Evolutionary conservation across 768 basidiomycete species (phyloP), one percentile per base, ranked within the genome.

Genomic region (Lentinula sp.): DNA sequence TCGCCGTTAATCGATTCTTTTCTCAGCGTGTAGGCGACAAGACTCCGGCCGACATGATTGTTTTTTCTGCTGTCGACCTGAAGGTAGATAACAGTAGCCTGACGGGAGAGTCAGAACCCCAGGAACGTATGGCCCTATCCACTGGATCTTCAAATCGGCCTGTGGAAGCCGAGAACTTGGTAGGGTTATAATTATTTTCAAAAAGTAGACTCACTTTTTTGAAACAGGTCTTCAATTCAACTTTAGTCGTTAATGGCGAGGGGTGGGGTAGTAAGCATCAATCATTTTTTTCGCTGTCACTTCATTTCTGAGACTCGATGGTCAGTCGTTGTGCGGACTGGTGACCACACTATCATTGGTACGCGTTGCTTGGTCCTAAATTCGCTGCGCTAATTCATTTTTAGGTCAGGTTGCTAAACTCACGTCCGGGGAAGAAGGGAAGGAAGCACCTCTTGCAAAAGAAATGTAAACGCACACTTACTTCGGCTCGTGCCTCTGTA

Each of bases 81-180:
- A 88, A 87, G 68, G 80, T 88, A 51, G 87, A 88, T 70, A 87
- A 87, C 66, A 86, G 85, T 62, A 86, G 83, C 70, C 73, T 88
- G 46, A 87, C 86, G 0, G 87, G 87, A 59, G 87, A 88, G 69
- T 85, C 86, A 1, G 86, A 87, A 66, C 85, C 87, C 1, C 85
- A 87, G 68, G 86, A 86, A 64, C 80, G 87, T 4, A 69, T 69
- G 20, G 73, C 83, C 9, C 62, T 77, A 23, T 74, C 77, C 1
- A 69, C 80, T 55, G 87, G 87, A 5, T 76, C 77, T 1, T 62
- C 69, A 6, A 64, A 66, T 15, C 78, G 85, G 15, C 79, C 84
- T 0, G 83, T 85, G 6, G 85, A 87, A 66, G 86, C 87, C 1
- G 83, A 87, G 62, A 88, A 87, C 61, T 65, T 87, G 72, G 86